These are phyloP conservation scores for Neoascochyta sp. DNA, from an alignment of 2,329 filamentous ascomycete genomes.

Conservation along the genomic window DNA sequence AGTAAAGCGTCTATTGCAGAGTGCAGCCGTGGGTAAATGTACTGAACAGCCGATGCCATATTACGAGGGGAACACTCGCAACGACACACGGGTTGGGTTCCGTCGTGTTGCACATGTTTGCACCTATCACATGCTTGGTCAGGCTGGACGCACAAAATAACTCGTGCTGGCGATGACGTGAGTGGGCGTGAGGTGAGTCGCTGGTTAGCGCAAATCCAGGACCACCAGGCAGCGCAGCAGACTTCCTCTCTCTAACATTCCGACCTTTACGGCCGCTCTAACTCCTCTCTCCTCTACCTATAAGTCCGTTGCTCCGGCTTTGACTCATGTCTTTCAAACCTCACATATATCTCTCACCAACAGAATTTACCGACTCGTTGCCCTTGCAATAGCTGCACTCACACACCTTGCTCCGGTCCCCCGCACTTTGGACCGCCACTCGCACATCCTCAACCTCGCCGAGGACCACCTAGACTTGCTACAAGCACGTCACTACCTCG, in stretches of 20 bases:
- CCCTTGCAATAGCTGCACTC: conserved; percentile 32
- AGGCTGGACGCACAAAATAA: too few relatives aligned
- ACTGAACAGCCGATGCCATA: too few relatives aligned
- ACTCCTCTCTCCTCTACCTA: conserved; percentile 5
- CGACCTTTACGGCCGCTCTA: conserved; percentile 5
- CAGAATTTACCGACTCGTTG: conserved; percentile 28
- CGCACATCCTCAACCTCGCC: conserved; percentile 15
- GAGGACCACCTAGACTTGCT: conserved; percentile 3
- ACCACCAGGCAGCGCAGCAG: conserved; percentile 4
- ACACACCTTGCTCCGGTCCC: conserved; percentile 14
- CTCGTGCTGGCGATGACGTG: conserved; percentile 13
- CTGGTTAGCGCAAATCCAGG: conserved; percentile 12
- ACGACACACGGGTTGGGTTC: too few relatives aligned
- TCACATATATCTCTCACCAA: conserved; percentile 20
- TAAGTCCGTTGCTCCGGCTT: conserved; percentile 14
- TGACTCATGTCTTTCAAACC: conserved; percentile 38
- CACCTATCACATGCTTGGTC: too few relatives aligned
- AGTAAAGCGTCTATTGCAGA: too few relatives aligned
- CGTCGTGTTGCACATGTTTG: too few relatives aligned
- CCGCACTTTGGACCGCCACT: conserved; percentile 24
- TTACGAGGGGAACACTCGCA: too few relatives aligned
- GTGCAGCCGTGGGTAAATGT: too few relatives aligned
- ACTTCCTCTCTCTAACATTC: conserved; percentile 7
- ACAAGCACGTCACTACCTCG: conserved; percentile 1
- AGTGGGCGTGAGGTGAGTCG: conserved; percentile 9